phyloP scores from a whole-genome alignment of 768 basidiomycete genomes.

The Kwoniella botswanensis region DNA sequence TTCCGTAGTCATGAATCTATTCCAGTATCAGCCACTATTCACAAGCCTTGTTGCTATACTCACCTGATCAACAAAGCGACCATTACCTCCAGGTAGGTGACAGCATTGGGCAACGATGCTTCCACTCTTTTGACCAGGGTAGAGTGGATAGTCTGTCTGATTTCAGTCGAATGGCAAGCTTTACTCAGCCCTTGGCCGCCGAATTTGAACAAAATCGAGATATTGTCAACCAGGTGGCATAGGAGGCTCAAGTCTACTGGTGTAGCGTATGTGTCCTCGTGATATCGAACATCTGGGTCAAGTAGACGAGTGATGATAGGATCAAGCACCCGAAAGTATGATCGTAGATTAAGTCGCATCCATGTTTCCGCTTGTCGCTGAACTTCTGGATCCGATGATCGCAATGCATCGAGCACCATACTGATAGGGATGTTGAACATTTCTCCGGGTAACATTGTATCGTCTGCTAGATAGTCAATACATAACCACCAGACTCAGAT shows the following conservation, averaged over 20 bases:
- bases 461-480: conserved; percentile 63
- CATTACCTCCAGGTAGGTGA: conserved; percentile 73
- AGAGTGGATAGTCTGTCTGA: conserved; percentile 70
- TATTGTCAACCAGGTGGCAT: conserved; percentile 74
- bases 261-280: conserved; percentile 69
- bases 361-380: conserved; percentile 89
- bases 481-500: not conserved
- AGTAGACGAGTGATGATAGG: conserved; percentile 66
- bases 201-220: conserved; percentile 78
- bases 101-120: conserved; percentile 28
- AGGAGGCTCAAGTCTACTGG: conserved; percentile 77
- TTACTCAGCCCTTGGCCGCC: conserved; percentile 88
- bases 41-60: not conserved
- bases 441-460: conserved; percentile 78
- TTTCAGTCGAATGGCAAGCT: conserved; percentile 68
- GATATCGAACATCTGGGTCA: conserved; percentile 8
- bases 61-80: conserved; percentile 76
- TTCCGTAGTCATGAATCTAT: conserved; percentile 21
- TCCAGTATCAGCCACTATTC: not conserved
- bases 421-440: conserved; percentile 83
- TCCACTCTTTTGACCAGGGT: conserved; percentile 70
- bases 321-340: conserved; percentile 88
- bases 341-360: conserved; percentile 93
- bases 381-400: conserved; percentile 72
- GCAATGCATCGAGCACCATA: conserved; percentile 80